A percentile compares a stretch with the other conserved stretches of the same genome.
Conservation (phyloP, 1,284 basidiomycete species). For the Trametes sp. region DNA sequence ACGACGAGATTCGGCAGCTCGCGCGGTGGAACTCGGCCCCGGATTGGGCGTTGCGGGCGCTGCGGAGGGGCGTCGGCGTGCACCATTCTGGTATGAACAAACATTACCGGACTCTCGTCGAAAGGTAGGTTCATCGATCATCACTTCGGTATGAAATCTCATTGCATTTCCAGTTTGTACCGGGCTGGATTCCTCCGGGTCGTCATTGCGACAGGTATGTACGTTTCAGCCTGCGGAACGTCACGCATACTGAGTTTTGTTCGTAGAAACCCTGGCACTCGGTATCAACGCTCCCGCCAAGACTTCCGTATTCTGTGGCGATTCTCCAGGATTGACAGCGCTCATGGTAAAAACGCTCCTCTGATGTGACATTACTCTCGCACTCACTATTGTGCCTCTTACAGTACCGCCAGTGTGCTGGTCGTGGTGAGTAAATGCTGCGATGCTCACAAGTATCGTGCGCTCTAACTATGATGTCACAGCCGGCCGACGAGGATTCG, state of each 20-base stretch:
- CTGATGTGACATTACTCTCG: neutral
- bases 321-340: slow-evolving; percentile 71
- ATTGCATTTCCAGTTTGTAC: slow-evolving; percentile 53
- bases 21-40: slow-evolving; percentile 46
- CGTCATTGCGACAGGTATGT: slow-evolving; percentile 66
- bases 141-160: neutral
- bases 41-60: slow-evolving; percentile 54
- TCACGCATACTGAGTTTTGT: neutral
- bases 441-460: neutral
- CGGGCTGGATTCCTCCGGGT: slow-evolving; percentile 68
- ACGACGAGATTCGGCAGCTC: slow-evolving; percentile 56
- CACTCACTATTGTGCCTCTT: neutral
- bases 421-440: slow-evolving; percentile 32
- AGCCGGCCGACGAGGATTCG: slow-evolving; percentile 72
- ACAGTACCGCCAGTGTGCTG: slow-evolving; percentile 76
- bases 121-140: slow-evolving; percentile 57
- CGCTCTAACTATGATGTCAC: neutral
- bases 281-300: slow-evolving; percentile 79
- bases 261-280: slow-evolving; percentile 67
- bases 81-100: slow-evolving; percentile 78
- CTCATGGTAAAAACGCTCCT: slow-evolving; percentile 61
- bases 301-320: slow-evolving; percentile 71
- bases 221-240: neutral
- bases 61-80: slow-evolving; percentile 68
- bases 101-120: slow-evolving; percentile 63